Percentiles rank a stretch among this genome's conserved stretches.
Conservation (phyloP, 2,329 filamentous ascomycete genomes). For the Pseudogymnoascus sp. region DNA sequence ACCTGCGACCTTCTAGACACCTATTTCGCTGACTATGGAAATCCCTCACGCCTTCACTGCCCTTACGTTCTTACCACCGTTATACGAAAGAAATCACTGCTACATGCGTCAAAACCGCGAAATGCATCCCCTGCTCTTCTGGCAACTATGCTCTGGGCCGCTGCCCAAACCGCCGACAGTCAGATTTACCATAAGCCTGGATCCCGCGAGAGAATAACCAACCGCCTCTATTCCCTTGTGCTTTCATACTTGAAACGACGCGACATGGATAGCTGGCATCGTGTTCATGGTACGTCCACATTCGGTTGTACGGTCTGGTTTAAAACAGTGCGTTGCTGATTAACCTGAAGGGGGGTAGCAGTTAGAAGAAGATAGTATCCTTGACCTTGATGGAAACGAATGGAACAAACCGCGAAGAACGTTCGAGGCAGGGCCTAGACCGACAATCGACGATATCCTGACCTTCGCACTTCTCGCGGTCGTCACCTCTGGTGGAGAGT, state of each 20-base stretch:
- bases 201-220: neutral
- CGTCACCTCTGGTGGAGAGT: conserved; percentile 40
- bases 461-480: conserved; percentile 39
- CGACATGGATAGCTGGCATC: neutral
- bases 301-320: neutral
- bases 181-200: neutral
- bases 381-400: neutral
- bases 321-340: neutral
- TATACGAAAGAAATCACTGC: conserved; percentile 37
- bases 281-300: neutral
- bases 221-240: neutral
- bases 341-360: neutral
- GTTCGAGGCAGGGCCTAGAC: neutral
- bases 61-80: conserved; percentile 41
- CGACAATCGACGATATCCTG: conserved; percentile 34
- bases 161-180: conserved; percentile 38
- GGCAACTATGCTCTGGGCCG: conserved; percentile 41
- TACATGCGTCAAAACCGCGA: conserved; percentile 34
- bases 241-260: neutral
- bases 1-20: conserved; percentile 40
- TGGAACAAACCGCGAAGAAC: neutral
- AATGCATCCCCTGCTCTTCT: conserved; percentile 38
- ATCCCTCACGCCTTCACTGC: conserved; percentile 36
- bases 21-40: conserved; percentile 39
- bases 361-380: neutral